Percentiles rank a stretch among this genome's conserved stretches.
These are phyloP conservation scores for Zygosaccharomyces siamensis DNA, from an alignment of 805 yeast species.

Conservation along the genomic window DNA sequence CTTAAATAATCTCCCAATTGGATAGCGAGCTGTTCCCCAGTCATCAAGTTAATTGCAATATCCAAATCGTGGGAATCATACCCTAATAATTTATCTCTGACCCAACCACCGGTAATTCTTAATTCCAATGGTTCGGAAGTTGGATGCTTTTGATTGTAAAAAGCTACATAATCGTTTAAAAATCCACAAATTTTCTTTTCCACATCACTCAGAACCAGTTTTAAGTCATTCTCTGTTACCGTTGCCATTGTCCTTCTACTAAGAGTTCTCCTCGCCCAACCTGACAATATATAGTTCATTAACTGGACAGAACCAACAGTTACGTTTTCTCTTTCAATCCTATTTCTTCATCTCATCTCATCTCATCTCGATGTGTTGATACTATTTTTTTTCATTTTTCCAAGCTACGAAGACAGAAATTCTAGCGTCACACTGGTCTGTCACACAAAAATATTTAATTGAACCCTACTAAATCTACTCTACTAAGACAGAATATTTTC, in stretches of 20 bases:
- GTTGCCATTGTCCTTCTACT: slow-evolving; percentile 5
- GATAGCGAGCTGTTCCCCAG: slow-evolving; percentile 83
- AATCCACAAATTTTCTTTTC: slow-evolving; percentile 29
- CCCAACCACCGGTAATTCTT: slow-evolving; percentile 98
- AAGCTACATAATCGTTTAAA: slow-evolving; percentile 29
- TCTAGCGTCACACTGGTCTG: slow-evolving; percentile 1
- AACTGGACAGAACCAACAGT: not conserved
- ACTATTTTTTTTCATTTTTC: not conserved
- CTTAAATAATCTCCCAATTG: slow-evolving; percentile 50
- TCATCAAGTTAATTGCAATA: slow-evolving; percentile 76
- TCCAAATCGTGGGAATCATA: slow-evolving; percentile 81
- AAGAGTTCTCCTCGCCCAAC: not conserved
- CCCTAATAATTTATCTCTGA: slow-evolving; percentile 86
- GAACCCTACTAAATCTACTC: slow-evolving; percentile 2
- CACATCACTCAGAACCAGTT: slow-evolving; percentile 16
- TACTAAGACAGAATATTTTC: slow-evolving; percentile 8
- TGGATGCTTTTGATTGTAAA: slow-evolving; percentile 19
- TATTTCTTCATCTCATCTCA: too few relatives aligned
- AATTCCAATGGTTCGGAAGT: slow-evolving; percentile 21
- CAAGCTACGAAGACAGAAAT: slow-evolving; percentile 8
- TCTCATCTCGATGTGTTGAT: not conserved
- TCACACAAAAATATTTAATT: slow-evolving; percentile 1
- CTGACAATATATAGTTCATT: not conserved
- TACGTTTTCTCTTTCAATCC: not conserved
- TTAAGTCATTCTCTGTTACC: slow-evolving; percentile 3